Conservation (phyloP, 176 grass and related monocot genomes). For the Rhynchospora tenuis region DNA sequence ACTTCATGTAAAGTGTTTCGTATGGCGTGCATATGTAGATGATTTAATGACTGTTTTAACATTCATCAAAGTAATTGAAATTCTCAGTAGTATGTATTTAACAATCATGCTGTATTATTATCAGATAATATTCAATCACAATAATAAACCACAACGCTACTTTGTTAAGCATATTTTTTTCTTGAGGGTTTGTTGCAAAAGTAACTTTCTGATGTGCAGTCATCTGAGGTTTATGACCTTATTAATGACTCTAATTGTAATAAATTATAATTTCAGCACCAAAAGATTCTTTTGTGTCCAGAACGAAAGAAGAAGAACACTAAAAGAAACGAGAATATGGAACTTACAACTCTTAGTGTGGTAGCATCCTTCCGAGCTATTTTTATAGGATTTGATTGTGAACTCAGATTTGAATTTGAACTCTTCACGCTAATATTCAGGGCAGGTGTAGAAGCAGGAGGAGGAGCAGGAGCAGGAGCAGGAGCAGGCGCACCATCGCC, state of each 20-base stretch:
- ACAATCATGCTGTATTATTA: not conserved
- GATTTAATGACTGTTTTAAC: not conserved
- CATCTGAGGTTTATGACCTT: not conserved
- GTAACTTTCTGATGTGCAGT: not conserved
- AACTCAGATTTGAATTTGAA: constrained; percentile 36
- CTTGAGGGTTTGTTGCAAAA: not conserved
- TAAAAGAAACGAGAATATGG: not conserved
- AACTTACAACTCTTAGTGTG: constrained; percentile 71
- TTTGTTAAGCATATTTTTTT: not conserved
- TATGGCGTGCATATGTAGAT: not conserved
- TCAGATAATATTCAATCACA: not conserved
- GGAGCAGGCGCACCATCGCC: constrained; percentile 30
- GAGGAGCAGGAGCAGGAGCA: not conserved
- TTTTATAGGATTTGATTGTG: constrained; percentile 58
- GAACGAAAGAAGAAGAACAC: not conserved
- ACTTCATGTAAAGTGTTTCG: not conserved
- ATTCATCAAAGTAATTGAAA: not conserved
- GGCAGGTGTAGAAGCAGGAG: constrained; percentile 31
- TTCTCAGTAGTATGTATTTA: not conserved
- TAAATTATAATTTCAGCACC: not conserved
- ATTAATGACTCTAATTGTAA: not conserved
- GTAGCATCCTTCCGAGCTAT: constrained; percentile 54
- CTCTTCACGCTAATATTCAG: constrained; percentile 50
- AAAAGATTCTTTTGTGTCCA: not conserved
- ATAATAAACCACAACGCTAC: no score